Evolutionary conservation across 441 rosid species (phyloP).

Genomic region (Gossypium davidsonii): DNA sequence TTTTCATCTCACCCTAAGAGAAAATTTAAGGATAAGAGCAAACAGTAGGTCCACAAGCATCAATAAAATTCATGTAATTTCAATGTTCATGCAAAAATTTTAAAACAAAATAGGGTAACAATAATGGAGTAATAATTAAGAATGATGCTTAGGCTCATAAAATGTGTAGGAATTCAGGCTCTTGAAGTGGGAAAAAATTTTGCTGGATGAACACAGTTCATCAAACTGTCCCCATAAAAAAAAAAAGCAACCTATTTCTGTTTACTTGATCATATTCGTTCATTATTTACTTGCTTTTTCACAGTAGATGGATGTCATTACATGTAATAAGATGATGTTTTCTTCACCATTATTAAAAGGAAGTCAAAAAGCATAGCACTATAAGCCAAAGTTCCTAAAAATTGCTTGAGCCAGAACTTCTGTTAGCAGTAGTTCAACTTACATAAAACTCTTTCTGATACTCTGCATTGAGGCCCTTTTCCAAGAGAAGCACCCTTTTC

Average conservation of each 20-base stretch:
- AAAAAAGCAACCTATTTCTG: neutral
- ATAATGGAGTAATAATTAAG: neutral
- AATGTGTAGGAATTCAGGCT: neutral
- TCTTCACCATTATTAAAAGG: neutral
- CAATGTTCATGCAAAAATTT: neutral
- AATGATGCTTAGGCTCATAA: neutral
- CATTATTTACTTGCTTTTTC: neutral
- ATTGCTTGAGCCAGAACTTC: neutral
- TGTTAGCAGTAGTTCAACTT: slow-evolving; percentile 26
- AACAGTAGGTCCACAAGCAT: slow-evolving; percentile 4
- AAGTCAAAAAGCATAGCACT: neutral
- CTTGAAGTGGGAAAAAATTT: neutral
- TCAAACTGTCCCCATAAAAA: neutral
- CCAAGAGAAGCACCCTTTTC: slow-evolving; percentile 91
- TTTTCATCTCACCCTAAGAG: slow-evolving; percentile 31
- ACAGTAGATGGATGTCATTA: neutral
- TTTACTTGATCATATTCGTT: neutral
- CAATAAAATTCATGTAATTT: neutral
- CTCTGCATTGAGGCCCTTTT: slow-evolving; percentile 78
- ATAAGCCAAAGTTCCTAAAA: neutral
- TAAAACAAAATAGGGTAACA: neutral
- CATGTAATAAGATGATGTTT: neutral
- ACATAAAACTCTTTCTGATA: slow-evolving; percentile 60
- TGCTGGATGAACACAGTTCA: neutral
- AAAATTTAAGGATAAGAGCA: slow-evolving; percentile 13